Evolutionary conservation across 208 protist genomes (phyloP).

Genomic region (Giardia duodenalis): DNA sequence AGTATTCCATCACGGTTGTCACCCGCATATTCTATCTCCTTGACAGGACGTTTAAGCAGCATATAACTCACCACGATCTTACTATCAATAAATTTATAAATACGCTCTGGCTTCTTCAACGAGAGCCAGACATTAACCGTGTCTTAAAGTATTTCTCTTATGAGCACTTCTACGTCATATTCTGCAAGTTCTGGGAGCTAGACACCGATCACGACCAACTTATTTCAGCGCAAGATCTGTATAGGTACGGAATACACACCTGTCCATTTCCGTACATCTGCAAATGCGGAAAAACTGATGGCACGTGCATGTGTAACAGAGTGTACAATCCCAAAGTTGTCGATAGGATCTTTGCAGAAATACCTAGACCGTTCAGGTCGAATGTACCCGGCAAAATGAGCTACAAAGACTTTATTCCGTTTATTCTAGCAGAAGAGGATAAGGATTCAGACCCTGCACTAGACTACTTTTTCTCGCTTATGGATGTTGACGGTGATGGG

Average conservation of each 20-base stretch:
- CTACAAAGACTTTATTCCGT: slow-evolving; percentile 38
- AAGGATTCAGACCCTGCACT: slow-evolving; percentile 25
- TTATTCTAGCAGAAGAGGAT: slow-evolving; percentile 44
- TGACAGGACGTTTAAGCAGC: not conserved
- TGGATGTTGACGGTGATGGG: slow-evolving; percentile 43
- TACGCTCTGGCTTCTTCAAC: slow-evolving; percentile 28
- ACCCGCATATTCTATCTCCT: slow-evolving; percentile 35
- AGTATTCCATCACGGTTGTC: slow-evolving; percentile 37
- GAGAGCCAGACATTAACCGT: slow-evolving; percentile 39
- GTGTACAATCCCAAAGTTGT: not conserved
- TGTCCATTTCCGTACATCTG: not conserved
- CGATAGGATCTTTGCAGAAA: not conserved
- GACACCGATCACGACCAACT: slow-evolving; percentile 44
- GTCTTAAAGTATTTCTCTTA: slow-evolving; percentile 39
- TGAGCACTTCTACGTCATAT: slow-evolving; percentile 48
- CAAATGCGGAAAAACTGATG: not conserved
- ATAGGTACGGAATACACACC: not conserved
- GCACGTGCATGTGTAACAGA: not conserved
- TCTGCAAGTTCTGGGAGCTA: slow-evolving; percentile 47
- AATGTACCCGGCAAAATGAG: slow-evolving; percentile 7
- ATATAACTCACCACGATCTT: not conserved
- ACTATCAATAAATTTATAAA: not conserved
- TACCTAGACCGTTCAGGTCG: slow-evolving; percentile 6
- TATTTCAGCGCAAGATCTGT: slow-evolving; percentile 30
- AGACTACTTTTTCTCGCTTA: slow-evolving; percentile 40